These are phyloP conservation scores for Hanseniaspora singularis DNA, from an alignment of 805 yeast species.

Conservation along the genomic window DNA sequence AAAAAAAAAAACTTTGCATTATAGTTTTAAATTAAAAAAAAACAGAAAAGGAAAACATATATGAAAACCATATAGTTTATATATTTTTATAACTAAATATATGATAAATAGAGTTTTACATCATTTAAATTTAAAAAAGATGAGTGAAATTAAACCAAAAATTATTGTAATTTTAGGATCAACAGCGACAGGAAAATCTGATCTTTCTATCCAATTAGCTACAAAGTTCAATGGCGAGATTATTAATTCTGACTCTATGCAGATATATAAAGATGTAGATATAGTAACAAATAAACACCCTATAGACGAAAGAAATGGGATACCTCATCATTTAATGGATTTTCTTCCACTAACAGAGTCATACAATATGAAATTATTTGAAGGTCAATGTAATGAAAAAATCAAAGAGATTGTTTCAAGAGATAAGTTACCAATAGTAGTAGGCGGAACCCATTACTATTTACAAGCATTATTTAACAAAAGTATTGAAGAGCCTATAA, in stretches of 20 bases:
- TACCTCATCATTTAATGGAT: slow-evolving; percentile 79
- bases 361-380: slow-evolving; percentile 69
- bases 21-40: no score
- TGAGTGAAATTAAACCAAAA: slow-evolving; percentile 21
- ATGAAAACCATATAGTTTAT: no score
- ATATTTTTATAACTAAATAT: no score
- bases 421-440: slow-evolving; percentile 72
- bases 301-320: slow-evolving; percentile 53
- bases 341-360: slow-evolving; percentile 72
- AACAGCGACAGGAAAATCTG: slow-evolving; percentile 94
- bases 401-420: slow-evolving; percentile 53
- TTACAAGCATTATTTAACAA: slow-evolving; percentile 64
- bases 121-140: not conserved
- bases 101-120: not conserved
- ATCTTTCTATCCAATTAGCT: slow-evolving; percentile 56
- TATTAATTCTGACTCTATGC: slow-evolving; percentile 96
- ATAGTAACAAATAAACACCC: slow-evolving; percentile 92
- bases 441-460: slow-evolving; percentile 95
- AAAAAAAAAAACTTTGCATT: no score
- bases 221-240: slow-evolving; percentile 69
- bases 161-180: slow-evolving; percentile 73
- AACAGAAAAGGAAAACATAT: no score
- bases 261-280: slow-evolving; percentile 63
- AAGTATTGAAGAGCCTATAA: slow-evolving; percentile 35
- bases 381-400: slow-evolving; percentile 49